These are phyloP conservation scores for Olyra latifolia DNA, from an alignment of 176 grass and related monocot genomes.

Conservation along the genomic window DNA sequence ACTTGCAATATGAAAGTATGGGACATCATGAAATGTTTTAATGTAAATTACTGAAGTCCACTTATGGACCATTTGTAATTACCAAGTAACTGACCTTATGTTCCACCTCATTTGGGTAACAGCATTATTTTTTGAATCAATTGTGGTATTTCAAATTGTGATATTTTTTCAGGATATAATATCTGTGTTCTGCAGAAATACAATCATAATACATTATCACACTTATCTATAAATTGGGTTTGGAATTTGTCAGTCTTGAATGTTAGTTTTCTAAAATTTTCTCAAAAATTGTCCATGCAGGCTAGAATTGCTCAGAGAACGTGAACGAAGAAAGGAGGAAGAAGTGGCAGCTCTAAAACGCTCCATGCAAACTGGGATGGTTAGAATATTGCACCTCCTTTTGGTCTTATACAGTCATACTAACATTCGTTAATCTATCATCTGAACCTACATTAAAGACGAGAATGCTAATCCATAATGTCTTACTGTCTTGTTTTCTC, in stretches of 20 bases:
- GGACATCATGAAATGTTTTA: background rate
- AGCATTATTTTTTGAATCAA: background rate
- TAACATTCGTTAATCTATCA: background rate
- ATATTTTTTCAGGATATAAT: background rate
- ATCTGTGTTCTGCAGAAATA: background rate
- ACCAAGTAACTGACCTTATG: background rate
- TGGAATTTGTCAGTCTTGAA: background rate
- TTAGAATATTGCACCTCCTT: slow-evolving; percentile 38
- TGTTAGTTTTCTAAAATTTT: background rate
- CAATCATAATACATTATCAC: background rate
- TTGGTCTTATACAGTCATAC: background rate
- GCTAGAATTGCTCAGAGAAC: slow-evolving; percentile 77
- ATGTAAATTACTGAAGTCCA: background rate
- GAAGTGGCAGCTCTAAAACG: slow-evolving; percentile 85
- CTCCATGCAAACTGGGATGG: slow-evolving; percentile 97
- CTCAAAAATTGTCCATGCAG: slow-evolving; percentile 41
- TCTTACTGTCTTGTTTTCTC: slow-evolving; percentile 1
- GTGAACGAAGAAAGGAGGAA: slow-evolving; percentile 85
- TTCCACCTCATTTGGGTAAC: slow-evolving; percentile 16
- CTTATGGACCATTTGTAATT: background rate
- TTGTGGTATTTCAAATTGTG: background rate
- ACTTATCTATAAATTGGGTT: background rate
- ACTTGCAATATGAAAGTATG: background rate
- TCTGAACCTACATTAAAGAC: background rate
- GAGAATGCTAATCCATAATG: background rate